Evolutionary conservation across 345 rosid genomes (phyloP), one percentile per base, ranked within the genome.

Genomic region (sweet orange (Citrus sinensis)): DNA sequence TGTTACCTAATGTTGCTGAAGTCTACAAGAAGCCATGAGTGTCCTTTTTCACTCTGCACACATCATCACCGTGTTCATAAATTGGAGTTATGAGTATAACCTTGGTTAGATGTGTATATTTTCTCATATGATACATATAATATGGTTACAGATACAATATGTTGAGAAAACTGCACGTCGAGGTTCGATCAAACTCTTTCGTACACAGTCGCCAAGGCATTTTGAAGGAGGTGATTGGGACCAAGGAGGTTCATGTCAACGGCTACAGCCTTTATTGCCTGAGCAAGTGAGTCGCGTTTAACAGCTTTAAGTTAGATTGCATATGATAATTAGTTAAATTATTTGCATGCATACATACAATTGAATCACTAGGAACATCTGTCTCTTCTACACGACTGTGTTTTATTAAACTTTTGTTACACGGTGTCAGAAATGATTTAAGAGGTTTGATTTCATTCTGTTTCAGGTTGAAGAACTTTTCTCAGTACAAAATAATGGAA

Each of bases 141-240:
- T 79, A 3, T 19, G 42, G 16, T 66, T 22, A 37, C 58, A 94
- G 99, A 82, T 88, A 59, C 71, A 17, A 2, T 85, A 83, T 83
- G 87, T 84, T 69, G 90, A 78, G 85, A 87, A 83, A 79, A 86
- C 79, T 68, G 83, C 84, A 80, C 87, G 74, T 71, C 84, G 83
- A 0, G 86, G 87, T 22, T 82, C 88, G 4, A 85, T 92, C 60
- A 88, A 84, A 68, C 78, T 92, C 85, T 93, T 94, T 74, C 86
- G 95, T 35, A 87, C 97, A 8, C 97, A 91, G 83, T 94, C 98
- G 58, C 97, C 99, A 0, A 86, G 99, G 80, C 99, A 95, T 87
- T 95, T 95, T 83, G 99, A 96, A 87, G 95, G 99, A 79, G 99
- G 99, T 80, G 97, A 96, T 56, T 96, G 99, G 98, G 85, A 92